Conservation (phyloP, 352 stramenopile genomes). For the Stramenopiles sp. region DNA sequence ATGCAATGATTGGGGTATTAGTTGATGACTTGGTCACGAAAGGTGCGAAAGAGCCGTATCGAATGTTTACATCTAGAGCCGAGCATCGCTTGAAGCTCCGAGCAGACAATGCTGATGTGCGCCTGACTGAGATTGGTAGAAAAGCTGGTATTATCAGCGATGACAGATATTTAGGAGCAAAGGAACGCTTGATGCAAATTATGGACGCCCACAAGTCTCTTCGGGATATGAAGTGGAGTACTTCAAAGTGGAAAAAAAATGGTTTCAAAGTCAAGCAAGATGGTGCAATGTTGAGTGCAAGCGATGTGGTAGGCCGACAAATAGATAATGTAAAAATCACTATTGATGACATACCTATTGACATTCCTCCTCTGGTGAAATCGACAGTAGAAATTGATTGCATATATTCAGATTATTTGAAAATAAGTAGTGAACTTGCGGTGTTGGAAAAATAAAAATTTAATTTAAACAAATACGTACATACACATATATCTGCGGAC, state of each 20-base stretch:
- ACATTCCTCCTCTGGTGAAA: not conserved
- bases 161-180: slow-evolving; percentile 13
- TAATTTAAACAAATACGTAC: too few species aligned
- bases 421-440: not conserved
- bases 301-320: not conserved
- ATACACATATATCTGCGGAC: too few species aligned
- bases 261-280: not conserved
- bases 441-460: not conserved
- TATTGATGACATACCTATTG: not conserved
- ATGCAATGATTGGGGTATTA: slow-evolving; percentile 90
- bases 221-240: not conserved
- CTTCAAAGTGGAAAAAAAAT: not conserved
- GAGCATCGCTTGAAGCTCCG: slow-evolving; percentile 50
- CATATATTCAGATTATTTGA: not conserved
- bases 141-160: slow-evolving; percentile 45
- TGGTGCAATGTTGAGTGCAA: not conserved
- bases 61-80: slow-evolving; percentile 26
- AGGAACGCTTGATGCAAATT: not conserved
- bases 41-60: slow-evolving; percentile 86
- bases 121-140: slow-evolving; percentile 75
- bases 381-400: not conserved
- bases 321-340: not conserved
- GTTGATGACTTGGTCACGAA: slow-evolving; percentile 93
- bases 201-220: not conserved
- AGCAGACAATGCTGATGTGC: slow-evolving; percentile 87